Evolutionary conservation across 2,329 filamentous ascomycete species (phyloP).

Genomic region (Domatiomyces catenatus): DNA sequence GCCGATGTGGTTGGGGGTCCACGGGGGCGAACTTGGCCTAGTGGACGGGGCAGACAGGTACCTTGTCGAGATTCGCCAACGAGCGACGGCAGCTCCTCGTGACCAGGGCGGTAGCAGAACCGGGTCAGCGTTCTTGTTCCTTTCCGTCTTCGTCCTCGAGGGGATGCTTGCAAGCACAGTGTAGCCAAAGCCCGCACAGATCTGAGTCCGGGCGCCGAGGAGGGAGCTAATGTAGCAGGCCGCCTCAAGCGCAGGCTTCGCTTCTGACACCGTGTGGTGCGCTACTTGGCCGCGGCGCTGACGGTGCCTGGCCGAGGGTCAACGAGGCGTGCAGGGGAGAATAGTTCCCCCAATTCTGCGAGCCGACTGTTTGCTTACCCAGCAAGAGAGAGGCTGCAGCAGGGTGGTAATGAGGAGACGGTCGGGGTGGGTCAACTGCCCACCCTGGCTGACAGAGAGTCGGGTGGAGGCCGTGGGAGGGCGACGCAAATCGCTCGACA

Average conservation of each 20-base stretch:
- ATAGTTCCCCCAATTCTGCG: not conserved
- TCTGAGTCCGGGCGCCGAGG: not conserved
- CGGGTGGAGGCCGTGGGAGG: conserved; percentile 1
- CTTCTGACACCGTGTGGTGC: not conserved
- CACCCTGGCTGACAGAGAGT: not conserved
- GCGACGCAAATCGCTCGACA: not conserved
- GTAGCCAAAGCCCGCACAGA: not conserved
- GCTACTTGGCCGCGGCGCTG: not conserved
- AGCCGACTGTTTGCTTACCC: not conserved
- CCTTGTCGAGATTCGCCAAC: not conserved
- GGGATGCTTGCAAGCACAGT: not conserved
- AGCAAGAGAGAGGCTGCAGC: not conserved
- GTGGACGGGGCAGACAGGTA: not conserved
- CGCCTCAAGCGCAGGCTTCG: not conserved
- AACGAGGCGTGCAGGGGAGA: not conserved
- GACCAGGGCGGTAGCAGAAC: not conserved
- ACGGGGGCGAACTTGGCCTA: not conserved
- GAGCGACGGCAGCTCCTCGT: not conserved
- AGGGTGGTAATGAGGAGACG: conserved; percentile 1
- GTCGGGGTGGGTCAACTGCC: not conserved
- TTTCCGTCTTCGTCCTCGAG: not conserved
- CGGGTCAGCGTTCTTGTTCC: not conserved
- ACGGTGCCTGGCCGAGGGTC: not conserved
- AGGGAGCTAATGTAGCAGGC: not conserved
- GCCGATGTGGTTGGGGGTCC: not conserved